Evolutionary conservation across 176 grass and related monocot genomes (phyloP), one percentile per base, ranked within the genome.

Genomic region (Musa acuminata): DNA sequence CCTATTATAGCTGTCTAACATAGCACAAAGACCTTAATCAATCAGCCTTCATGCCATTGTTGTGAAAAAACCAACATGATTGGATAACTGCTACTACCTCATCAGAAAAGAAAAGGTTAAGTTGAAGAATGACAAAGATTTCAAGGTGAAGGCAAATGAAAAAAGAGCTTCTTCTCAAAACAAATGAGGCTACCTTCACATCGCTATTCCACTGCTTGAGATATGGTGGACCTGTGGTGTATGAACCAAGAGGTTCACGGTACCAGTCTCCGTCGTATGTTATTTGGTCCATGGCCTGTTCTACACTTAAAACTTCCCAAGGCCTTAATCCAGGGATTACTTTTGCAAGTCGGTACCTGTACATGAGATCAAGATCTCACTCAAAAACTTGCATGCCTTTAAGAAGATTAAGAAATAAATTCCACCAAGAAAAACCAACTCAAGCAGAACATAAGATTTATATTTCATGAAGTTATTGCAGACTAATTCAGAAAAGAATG

Each of bases 271-370:
- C 69, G 1, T 49, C 68, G 54, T 80, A 80, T 19, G 78, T 80
- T 73, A 80, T 80, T 64, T 80, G 78, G 51, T 80, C 78, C 78
- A 80, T 80, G 58, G 78, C 78, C 64, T 80, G 78, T 29, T 80
- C 78, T 62, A 80, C 16, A 50, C 78, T 80, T 73, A 80, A 71
- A 72, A 80, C 78, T n/a, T 80, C 78, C 78, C 78, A 80, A 53
- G 78, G 78, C 78, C 78, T 80, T 35, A 80, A 80, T 63, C 78
- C 78, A 52, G 78, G 78, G 21, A 80, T 80, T 52, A 80, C 22
- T 53, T 80, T 72, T 80, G 78, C 78, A 73, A 80, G 78, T 64
- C 78, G 78, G 11, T 73, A 43, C 55, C 78, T 80, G 69, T 20
- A 29, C 52, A 79, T 12, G 12, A 51, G 17, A 71, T 14, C 22